Evolutionary conservation across 345 rosid species (phyloP), one percentile per base, ranked within the genome.

Genomic region (Eucalyptus pumila): DNA sequence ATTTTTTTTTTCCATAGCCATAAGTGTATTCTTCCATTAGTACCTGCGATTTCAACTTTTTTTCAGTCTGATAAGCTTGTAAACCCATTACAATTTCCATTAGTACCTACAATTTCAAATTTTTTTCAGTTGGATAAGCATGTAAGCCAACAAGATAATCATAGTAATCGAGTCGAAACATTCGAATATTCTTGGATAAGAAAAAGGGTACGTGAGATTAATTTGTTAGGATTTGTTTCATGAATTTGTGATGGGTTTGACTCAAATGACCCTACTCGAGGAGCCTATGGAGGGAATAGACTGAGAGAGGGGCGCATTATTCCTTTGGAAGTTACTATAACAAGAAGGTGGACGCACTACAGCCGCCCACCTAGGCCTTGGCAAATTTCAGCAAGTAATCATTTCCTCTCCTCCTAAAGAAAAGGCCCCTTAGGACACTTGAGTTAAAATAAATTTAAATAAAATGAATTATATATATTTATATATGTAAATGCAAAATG

Each of bases 311-410:
- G 69, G 52, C 34, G 69, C 69, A 44, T 47, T 51, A 83, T 86
- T 92, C 92, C 91, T 69, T 65, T 83, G 88, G 89, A 86, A 89
- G 89, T 88, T 88, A 91, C 91, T 90, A 86, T 91, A 91, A 94
- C 48, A 91, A 89, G 93, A 86, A 90, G 87, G 93, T 87, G 87
- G 89, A 90, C 90, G 88, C 88, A 37, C 21, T 4, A 48, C 85
- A 37, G 88, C 76, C 83, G 58, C 88, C 88, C 67, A 87, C 90
- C 90, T 91, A 91, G 94, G 90, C 91, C 89, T 88, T 32, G 91
- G 69, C 91, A 60, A 88, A 91, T n/a, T 91, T 58, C 85, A 49
- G 92, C 88, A 85, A 88, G 90, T 86, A 44, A 88, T 88, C 94
- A 90, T 88, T 87, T 60, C 86, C 44, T 42, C 45, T 88, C 58